A percentile compares a stretch with the other conserved stretches of the same genome.
These are phyloP conservation scores for Podospora fimiseda DNA, from an alignment of 495 filamentous ascomycete species.

Conservation along the genomic window DNA sequence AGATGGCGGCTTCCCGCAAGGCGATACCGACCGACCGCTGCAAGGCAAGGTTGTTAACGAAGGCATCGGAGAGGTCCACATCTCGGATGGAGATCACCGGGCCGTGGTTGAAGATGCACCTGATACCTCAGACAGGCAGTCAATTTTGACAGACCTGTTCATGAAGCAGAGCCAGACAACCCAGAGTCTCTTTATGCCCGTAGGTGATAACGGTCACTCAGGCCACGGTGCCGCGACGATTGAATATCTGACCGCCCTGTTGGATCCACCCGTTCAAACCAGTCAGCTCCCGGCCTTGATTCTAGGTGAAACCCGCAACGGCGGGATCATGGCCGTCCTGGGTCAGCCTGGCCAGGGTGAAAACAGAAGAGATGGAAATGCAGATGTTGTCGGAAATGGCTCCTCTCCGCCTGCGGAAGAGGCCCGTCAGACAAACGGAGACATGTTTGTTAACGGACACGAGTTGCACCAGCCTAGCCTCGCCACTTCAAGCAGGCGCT, in stretches of 20 bases:
- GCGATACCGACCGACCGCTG: slow-evolving; percentile 49
- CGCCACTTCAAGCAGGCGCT: slow-evolving; percentile 5
- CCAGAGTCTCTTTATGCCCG: slow-evolving; percentile 30
- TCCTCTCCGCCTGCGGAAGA: slow-evolving; percentile 1
- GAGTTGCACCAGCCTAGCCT: neutral
- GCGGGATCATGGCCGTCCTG: slow-evolving; percentile 22
- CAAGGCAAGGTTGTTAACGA: slow-evolving; percentile 57
- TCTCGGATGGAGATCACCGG: slow-evolving; percentile 43
- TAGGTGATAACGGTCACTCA: slow-evolving; percentile 6
- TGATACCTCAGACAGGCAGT: slow-evolving; percentile 36
- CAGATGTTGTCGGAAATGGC: slow-evolving; percentile 5
- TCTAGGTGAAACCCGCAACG: slow-evolving; percentile 23
- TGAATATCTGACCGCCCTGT: slow-evolving; percentile 34
- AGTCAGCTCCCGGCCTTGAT: slow-evolving; percentile 35
- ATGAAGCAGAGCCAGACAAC: slow-evolving; percentile 19
- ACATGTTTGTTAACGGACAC: slow-evolving; percentile 3
- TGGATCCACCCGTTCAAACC: slow-evolving; percentile 35
- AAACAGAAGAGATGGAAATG: neutral
- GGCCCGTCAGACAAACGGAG: neutral
- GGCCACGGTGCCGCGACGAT: slow-evolving; percentile 10
- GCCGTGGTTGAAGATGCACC: slow-evolving; percentile 35
- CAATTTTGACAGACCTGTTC: slow-evolving; percentile 37
- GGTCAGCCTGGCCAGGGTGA: slow-evolving; percentile 12
- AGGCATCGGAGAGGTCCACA: slow-evolving; percentile 54
- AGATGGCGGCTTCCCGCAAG: slow-evolving; percentile 54